Evolutionary conservation across 2,329 filamentous ascomycete genomes (phyloP).

Genomic region (Fusarium sterilihyphosum): DNA sequence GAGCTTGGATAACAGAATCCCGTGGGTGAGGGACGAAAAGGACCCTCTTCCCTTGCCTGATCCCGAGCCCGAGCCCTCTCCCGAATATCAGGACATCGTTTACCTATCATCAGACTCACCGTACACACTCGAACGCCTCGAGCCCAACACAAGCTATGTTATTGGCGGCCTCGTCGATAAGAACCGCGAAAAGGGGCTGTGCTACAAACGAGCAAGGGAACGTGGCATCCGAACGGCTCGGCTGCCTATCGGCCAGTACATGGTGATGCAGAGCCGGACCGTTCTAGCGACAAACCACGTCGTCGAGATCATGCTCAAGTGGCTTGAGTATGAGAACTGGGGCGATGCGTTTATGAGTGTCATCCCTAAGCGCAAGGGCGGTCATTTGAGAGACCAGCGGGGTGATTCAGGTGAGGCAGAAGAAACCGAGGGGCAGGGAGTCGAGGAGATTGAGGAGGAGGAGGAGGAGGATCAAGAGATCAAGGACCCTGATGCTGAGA

Average conservation of each 20-base stretch:
- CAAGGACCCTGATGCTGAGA: slow-evolving; percentile 31
- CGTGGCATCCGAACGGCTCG: slow-evolving; percentile 87
- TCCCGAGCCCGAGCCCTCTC: slow-evolving; percentile 46
- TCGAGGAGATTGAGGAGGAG: slow-evolving; percentile 43
- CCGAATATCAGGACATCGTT: slow-evolving; percentile 65
- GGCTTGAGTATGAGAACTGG: slow-evolving; percentile 93
- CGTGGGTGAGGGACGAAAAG: slow-evolving; percentile 47
- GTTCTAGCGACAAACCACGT: slow-evolving; percentile 96
- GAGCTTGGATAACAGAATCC: slow-evolving; percentile 43
- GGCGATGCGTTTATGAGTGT: slow-evolving; percentile 86
- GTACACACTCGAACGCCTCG: slow-evolving; percentile 81
- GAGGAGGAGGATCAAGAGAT: slow-evolving; percentile 39
- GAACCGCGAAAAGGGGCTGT: slow-evolving; percentile 95
- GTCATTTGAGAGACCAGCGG: slow-evolving; percentile 64
- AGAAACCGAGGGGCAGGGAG: slow-evolving; percentile 37
- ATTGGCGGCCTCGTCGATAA: slow-evolving; percentile 95
- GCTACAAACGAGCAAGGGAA: slow-evolving; percentile 81
- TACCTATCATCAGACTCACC: slow-evolving; percentile 95
- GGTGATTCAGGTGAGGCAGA: slow-evolving; percentile 34
- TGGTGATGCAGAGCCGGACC: slow-evolving; percentile 87
- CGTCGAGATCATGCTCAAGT: slow-evolving; percentile 93
- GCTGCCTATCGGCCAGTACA: slow-evolving; percentile 93
- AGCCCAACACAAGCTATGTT: slow-evolving; percentile 90
- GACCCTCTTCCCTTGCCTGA: slow-evolving; percentile 49
- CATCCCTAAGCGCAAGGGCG: slow-evolving; percentile 91